Base-by-base conservation (phyloP, 768 basidiomycete genomes). In the Myochromella boudieri region DNA sequence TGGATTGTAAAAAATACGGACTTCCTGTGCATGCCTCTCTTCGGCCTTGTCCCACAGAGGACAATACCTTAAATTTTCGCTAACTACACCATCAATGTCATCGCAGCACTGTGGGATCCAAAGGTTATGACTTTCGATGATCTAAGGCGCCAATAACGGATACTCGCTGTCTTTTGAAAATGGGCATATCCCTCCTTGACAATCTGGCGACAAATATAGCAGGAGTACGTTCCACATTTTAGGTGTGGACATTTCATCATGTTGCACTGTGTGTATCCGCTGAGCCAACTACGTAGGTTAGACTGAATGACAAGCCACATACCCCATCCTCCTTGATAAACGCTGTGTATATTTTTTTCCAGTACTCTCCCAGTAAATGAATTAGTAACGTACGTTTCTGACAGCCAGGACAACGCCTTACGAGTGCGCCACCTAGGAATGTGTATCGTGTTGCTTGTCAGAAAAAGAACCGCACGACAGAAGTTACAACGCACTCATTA, bases 361-460 rank as follows among this genome's bases (percentile, higher is more conserved):
- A n/a, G n/a, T n/a, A n/a, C n/a, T n/a, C n/a, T n/a, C n/a, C n/a
- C n/a, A n/a, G n/a, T n/a, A n/a, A 22, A 27, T 8, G 4, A 5
- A 14, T 38, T 40, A 36, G 26, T 49, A 53, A 54, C 68, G 15
- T 48, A 87, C 91, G 76, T 75, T 93, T 90, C 40, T 80, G 63
- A 65, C 91, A 95, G 48, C 84, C 86, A 0, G 94, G 94, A 66
- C 94, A 97, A 48, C 82, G 86, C 34, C 93, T 79, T 80, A 92
- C 87, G 12, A 95, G 68, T 1, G 93, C 92, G 25, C 76, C 74
- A 33, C 89, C 88, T 90, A 44, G 11, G 9, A 29, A 26, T n/a
- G n/a, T n/a, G n/a, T 85, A n/a, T n/a, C n/a, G n/a, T n/a, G 49
- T 37, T 24, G 49, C 22, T 34, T 17, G 26, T 6, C 3, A 42